A percentile compares a stretch with the other conserved stretches of the same genome.
phyloP scores from a whole-genome alignment of 495 filamentous ascomycete genomes.

The Penicillium bialowiezense region DNA sequence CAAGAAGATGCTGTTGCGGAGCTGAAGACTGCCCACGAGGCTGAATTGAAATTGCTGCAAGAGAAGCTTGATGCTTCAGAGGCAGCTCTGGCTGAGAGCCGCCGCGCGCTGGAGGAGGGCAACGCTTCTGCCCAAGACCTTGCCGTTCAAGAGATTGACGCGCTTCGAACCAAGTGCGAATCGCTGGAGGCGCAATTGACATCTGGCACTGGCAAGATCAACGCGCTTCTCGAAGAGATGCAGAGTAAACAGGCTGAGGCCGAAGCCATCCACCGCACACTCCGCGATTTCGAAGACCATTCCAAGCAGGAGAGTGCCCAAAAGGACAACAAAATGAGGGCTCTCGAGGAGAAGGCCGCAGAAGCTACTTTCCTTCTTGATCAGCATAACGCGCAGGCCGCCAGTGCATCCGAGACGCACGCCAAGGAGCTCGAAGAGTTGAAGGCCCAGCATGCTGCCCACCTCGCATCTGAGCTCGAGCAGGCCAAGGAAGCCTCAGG shows the following conservation, averaged over 20 bases:
- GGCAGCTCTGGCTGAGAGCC: slow-evolving; percentile 30
- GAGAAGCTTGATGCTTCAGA: slow-evolving; percentile 34
- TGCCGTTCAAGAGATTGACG: slow-evolving; percentile 41
- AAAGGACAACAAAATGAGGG: slow-evolving; percentile 31
- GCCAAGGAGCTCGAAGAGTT: slow-evolving; percentile 28
- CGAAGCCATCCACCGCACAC: slow-evolving; percentile 34
- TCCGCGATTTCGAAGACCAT: slow-evolving; percentile 33
- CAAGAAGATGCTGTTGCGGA: slow-evolving; percentile 31
- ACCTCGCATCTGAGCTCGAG: slow-evolving; percentile 25
- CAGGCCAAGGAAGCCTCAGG: slow-evolving; percentile 27
- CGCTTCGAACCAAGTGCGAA: slow-evolving; percentile 39
- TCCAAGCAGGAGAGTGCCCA: slow-evolving; percentile 36
- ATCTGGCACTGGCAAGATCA: slow-evolving; percentile 37
- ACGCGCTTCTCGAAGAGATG: slow-evolving; percentile 40
- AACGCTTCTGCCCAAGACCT: slow-evolving; percentile 33
- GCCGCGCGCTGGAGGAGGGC: slow-evolving; percentile 37
- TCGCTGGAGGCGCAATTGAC: slow-evolving; percentile 38
- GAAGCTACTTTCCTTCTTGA: slow-evolving; percentile 34
- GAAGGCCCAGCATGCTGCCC: slow-evolving; percentile 11
- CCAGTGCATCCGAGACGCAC: slow-evolving; percentile 29
- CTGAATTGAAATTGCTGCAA: slow-evolving; percentile 32
- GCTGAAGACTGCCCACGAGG: slow-evolving; percentile 36
- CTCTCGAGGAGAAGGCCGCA: slow-evolving; percentile 33
- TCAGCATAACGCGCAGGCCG: slow-evolving; percentile 27
- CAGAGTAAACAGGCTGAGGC: slow-evolving; percentile 39